phyloP scores from a whole-genome alignment of 495 filamentous ascomycete genomes.

The Penicillium argentinense region DNA sequence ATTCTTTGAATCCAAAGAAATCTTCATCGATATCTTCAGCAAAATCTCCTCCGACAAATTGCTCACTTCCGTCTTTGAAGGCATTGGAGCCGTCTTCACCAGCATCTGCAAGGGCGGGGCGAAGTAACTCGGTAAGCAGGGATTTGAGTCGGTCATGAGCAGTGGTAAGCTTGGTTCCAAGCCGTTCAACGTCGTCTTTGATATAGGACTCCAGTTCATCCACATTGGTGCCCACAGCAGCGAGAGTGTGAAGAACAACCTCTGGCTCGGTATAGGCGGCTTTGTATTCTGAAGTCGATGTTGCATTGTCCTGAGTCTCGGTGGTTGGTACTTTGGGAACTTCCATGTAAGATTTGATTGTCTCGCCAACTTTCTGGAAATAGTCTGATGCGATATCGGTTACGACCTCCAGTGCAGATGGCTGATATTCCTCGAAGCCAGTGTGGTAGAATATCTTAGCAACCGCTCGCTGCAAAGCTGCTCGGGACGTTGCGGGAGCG shows the following conservation, averaged over 20 bases:
- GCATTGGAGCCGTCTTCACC: slow-evolving; percentile 83
- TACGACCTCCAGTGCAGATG: slow-evolving; percentile 84
- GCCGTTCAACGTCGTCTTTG: slow-evolving; percentile 90
- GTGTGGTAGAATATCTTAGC: slow-evolving; percentile 95
- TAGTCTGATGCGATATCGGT: slow-evolving; percentile 91
- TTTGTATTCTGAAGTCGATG: slow-evolving; percentile 48
- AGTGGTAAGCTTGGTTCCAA: slow-evolving; percentile 74
- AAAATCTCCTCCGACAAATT: slow-evolving; percentile 95
- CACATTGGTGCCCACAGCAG: slow-evolving; percentile 77
- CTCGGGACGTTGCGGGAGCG: slow-evolving; percentile 72
- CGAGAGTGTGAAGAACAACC: slow-evolving; percentile 79
- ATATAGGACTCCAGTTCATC: slow-evolving; percentile 84
- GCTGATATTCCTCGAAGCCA: slow-evolving; percentile 96
- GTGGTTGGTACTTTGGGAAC: slow-evolving; percentile 64
- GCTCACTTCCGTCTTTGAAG: slow-evolving; percentile 95
- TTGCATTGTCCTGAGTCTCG: slow-evolving; percentile 33
- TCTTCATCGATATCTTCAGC: slow-evolving; percentile 97
- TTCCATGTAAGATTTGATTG: slow-evolving; percentile 79
- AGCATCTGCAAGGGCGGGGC: slow-evolving; percentile 78
- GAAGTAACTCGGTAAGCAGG: slow-evolving; percentile 84
- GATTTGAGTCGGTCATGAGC: slow-evolving; percentile 93
- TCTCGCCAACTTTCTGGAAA: slow-evolving; percentile 77
- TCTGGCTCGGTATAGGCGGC: slow-evolving; percentile 76
- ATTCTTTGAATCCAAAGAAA: slow-evolving; percentile 97
- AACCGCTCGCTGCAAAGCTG: slow-evolving; percentile 84